These are phyloP conservation scores for Fusarium domesticum DNA, from an alignment of 2,329 filamentous ascomycete genomes.

Conservation along the genomic window DNA sequence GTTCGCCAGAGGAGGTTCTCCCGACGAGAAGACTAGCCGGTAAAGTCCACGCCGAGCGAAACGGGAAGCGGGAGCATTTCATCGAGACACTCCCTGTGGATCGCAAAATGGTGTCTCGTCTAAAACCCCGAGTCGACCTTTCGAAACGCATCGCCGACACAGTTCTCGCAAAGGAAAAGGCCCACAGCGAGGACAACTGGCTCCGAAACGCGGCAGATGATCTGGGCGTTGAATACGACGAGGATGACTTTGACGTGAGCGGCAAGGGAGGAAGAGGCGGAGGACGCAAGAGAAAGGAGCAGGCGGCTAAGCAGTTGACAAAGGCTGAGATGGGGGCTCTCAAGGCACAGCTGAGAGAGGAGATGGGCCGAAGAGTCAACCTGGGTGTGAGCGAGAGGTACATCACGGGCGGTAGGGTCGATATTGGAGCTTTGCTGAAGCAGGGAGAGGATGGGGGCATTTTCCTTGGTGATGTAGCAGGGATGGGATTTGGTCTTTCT, in stretches of 20 bases:
- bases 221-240: slow-evolving; percentile 89
- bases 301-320: slow-evolving; percentile 61
- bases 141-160: slow-evolving; percentile 88
- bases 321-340: slow-evolving; percentile 72
- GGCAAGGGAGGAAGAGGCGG: slow-evolving; percentile 66
- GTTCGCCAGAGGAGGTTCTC: slow-evolving; percentile 84
- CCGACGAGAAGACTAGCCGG: slow-evolving; percentile 79
- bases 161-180: slow-evolving; percentile 81
- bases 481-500: slow-evolving; percentile 32
- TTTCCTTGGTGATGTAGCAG: slow-evolving; percentile 42
- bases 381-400: slow-evolving; percentile 85
- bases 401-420: slow-evolving; percentile 77
- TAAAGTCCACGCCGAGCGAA: slow-evolving; percentile 73
- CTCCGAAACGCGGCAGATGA: slow-evolving; percentile 83
- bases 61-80: slow-evolving; percentile 58
- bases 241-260: slow-evolving; percentile 80
- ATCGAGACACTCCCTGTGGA: slow-evolving; percentile 83
- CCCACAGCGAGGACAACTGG: slow-evolving; percentile 79
- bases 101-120: slow-evolving; percentile 68
- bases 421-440: slow-evolving; percentile 68
- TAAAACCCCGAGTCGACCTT: slow-evolving; percentile 74
- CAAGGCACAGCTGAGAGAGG: slow-evolving; percentile 66
- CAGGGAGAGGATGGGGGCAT: slow-evolving; percentile 52
- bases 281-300: slow-evolving; percentile 71
- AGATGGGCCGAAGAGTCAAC: slow-evolving; percentile 74